phyloP scores from a whole-genome alignment of 768 basidiomycete genomes.

The Leccinum uliginosum region DNA sequence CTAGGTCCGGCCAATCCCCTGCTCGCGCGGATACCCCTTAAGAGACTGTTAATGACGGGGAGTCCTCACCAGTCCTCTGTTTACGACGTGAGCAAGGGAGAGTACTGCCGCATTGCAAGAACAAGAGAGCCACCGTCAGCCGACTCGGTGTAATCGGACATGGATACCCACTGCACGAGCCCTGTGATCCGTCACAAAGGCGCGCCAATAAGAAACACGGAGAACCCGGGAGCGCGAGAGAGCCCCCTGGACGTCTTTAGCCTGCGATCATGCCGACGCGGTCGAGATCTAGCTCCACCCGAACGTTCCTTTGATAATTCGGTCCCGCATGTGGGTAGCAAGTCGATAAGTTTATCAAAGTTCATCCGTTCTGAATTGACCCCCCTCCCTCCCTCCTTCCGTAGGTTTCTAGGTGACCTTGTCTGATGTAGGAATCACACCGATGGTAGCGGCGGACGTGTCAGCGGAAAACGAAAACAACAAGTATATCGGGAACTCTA shows the following conservation, averaged over 20 bases:
- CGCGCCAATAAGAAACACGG: neutral
- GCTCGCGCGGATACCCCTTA: neutral
- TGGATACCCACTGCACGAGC: neutral
- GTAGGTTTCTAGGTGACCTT: neutral
- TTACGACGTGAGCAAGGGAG: conserved; percentile 4
- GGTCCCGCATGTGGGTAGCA: neutral
- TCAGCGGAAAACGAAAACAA: neutral
- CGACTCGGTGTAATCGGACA: neutral
- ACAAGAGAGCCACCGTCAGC: neutral
- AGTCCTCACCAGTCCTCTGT: conserved; percentile 19
- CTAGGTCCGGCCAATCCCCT: neutral
- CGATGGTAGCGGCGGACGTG: neutral
- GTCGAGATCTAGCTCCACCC: neutral
- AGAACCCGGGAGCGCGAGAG: neutral
- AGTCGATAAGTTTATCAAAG: conserved; percentile 1
- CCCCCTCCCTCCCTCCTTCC: neutral
- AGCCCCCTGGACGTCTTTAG: neutral
- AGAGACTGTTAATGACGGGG: neutral
- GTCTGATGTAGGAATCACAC: neutral
- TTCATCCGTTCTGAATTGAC: neutral
- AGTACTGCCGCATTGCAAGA: neutral
- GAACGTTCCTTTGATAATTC: neutral
- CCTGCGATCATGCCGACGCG: neutral
- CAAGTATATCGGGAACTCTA: neutral
- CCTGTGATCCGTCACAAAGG: conserved; percentile 1